A percentile compares a stretch with the other conserved stretches of the same genome.
These are phyloP conservation scores for Mediolabrus comicus DNA, from an alignment of 108 stramenopile genomes.

Conservation along the genomic window DNA sequence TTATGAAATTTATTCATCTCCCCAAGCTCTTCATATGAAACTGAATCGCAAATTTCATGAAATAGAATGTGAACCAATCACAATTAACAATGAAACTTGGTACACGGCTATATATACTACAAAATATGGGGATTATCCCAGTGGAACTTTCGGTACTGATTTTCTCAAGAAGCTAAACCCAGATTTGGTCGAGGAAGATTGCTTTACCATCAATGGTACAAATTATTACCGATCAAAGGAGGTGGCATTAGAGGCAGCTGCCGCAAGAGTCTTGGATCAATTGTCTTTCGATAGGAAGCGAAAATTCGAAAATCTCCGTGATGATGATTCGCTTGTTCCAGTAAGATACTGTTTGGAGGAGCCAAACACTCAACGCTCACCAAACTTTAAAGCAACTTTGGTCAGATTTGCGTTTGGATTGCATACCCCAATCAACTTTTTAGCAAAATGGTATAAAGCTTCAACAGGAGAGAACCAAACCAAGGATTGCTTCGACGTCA, in stretches of 20 bases:
- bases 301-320: neutral
- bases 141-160: neutral
- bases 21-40: neutral
- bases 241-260: neutral
- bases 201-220: neutral
- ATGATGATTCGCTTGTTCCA: neutral
- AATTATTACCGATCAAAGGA: neutral
- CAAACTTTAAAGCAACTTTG: neutral
- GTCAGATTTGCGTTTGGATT: neutral
- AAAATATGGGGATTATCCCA: neutral
- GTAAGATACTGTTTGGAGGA: neutral
- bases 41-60: neutral
- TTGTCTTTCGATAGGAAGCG: neutral
- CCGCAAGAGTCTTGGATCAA: neutral
- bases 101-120: neutral
- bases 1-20: neutral
- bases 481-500: neutral
- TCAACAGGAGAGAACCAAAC: neutral
- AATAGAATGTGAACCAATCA: neutral
- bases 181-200: neutral
- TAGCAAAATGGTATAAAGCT: neutral
- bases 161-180: neutral
- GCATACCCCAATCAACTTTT: neutral
- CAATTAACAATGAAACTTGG: slow-evolving; percentile 4
- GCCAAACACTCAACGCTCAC: neutral